A percentile compares a stretch with the other conserved stretches of the same genome.
phyloP scores from a whole-genome alignment of 139 green algal species.

The Picochlorum sp. region DNA sequence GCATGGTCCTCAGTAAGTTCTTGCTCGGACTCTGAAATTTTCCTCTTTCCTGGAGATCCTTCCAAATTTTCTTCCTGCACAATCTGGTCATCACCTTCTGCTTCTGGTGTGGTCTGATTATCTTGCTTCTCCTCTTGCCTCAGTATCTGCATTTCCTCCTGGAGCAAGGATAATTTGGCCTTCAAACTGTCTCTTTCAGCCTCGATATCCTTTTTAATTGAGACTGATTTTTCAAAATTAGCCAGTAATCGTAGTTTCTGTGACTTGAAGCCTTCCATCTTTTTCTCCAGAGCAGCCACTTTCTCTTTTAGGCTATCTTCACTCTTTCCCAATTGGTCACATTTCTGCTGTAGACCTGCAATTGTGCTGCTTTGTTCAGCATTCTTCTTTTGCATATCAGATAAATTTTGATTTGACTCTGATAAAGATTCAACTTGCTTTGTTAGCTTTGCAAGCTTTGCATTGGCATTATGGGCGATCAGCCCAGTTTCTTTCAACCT shows the following conservation, averaged over 20 bases:
- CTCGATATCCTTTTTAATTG: no score
- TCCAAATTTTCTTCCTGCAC: neutral
- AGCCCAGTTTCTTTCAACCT: neutral
- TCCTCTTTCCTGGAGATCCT: no score
- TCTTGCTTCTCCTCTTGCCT: conserved; percentile 7
- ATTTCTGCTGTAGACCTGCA: no score
- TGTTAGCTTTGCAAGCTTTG: neutral
- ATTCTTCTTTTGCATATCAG: no score
- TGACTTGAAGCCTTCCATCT: neutral
- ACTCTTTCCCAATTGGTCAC: no score
- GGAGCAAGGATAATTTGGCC: no score
- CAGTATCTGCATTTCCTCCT: neutral
- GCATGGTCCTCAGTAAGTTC: no score
- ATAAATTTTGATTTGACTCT: neutral
- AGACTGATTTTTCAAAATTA: no score
- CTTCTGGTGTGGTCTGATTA: neutral
- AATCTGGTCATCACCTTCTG: conserved; percentile 11
- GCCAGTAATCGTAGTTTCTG: no score
- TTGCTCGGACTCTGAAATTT: no score
- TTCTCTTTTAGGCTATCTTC: neutral
- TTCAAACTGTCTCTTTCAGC: no score
- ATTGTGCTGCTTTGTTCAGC: no score
- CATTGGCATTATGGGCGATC: neutral
- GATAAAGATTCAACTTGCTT: neutral
- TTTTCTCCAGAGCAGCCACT: neutral